Conservation (phyloP, 2,329 filamentous ascomycete genomes). For the Colletotrichum sp. region DNA sequence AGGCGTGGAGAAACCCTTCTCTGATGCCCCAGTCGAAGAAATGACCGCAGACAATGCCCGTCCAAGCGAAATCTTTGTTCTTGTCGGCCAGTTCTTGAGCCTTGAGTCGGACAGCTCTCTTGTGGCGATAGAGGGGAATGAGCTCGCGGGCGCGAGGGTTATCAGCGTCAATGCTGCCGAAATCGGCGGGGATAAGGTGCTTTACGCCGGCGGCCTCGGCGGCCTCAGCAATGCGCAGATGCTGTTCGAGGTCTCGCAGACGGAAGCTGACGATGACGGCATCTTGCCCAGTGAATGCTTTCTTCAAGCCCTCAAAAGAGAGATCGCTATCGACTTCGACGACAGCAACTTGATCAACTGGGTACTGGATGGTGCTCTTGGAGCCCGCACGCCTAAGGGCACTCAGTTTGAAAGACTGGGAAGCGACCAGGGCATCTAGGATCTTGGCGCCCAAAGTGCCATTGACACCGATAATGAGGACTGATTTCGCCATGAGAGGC, state of each 20-base stretch:
- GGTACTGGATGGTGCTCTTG: slow-evolving; percentile 25
- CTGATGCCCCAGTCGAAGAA: slow-evolving; percentile 47
- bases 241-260: slow-evolving; percentile 30
- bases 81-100: slow-evolving; percentile 31
- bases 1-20: slow-evolving; percentile 39
- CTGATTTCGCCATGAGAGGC: slow-evolving; percentile 33
- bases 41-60: slow-evolving; percentile 42
- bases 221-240: slow-evolving; percentile 40
- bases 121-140: slow-evolving; percentile 39
- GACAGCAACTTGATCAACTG: slow-evolving; percentile 18
- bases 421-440: slow-evolving; percentile 33
- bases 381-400: slow-evolving; percentile 38
- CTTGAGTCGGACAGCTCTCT: slow-evolving; percentile 35
- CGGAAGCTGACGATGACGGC: slow-evolving; percentile 41
- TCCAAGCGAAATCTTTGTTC: slow-evolving; percentile 36
- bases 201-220: slow-evolving; percentile 38
- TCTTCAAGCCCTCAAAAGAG: slow-evolving; percentile 32
- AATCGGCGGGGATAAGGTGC: slow-evolving; percentile 46
- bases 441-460: slow-evolving; percentile 39
- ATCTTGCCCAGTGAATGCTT: slow-evolving; percentile 36
- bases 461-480: slow-evolving; percentile 42
- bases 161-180: slow-evolving; percentile 43
- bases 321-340: slow-evolving; percentile 35
- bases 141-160: slow-evolving; percentile 36
- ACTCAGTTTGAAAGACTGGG: slow-evolving; percentile 34